phyloP scores from a whole-genome alignment of 192 early-diverging fungal species.

The Glomus cerebriforme region DNA sequence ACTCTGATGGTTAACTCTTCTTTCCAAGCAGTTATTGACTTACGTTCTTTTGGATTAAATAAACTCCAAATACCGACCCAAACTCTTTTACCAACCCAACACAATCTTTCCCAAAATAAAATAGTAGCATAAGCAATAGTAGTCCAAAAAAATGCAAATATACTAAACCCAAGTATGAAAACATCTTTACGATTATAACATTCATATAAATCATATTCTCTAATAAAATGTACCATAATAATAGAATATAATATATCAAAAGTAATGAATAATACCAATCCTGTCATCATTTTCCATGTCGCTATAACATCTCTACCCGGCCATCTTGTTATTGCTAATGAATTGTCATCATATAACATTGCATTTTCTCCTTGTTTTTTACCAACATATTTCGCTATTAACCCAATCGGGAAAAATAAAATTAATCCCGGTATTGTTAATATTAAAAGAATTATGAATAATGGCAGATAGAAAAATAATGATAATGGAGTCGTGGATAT shows the following conservation, averaged over 20 bases:
- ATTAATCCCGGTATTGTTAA: constrained; percentile 41
- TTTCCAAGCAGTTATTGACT: background rate
- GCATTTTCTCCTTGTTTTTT: constrained; percentile 45
- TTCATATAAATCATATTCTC: background rate
- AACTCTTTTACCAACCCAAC: constrained; percentile 19
- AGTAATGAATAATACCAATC: constrained; percentile 32
- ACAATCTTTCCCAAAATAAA: constrained; percentile 16
- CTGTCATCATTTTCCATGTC: constrained; percentile 48
- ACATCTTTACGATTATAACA: background rate
- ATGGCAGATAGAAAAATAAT: constrained; percentile 36
- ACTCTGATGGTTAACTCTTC: background rate
- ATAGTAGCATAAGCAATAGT: constrained; percentile 6
- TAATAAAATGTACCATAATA: constrained; percentile 1
- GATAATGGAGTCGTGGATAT: constrained; percentile 32
- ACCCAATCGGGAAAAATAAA: constrained; percentile 40
- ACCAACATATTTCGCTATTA: constrained; percentile 40
- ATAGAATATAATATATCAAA: constrained; percentile 22
- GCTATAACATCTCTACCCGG: constrained; percentile 51
- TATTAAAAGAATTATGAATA: constrained; percentile 34
- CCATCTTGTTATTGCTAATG: constrained; percentile 48
- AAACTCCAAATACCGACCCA: constrained; percentile 26
- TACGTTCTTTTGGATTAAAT: constrained; percentile 16
- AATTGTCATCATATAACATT: constrained; percentile 47
- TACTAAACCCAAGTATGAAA: background rate
- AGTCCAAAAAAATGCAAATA: constrained; percentile 17